A percentile compares a stretch with the other conserved stretches of the same genome.
These are phyloP conservation scores for Nectriaceae sp. DNA, from an alignment of 2,329 filamentous ascomycete genomes.

Conservation along the genomic window DNA sequence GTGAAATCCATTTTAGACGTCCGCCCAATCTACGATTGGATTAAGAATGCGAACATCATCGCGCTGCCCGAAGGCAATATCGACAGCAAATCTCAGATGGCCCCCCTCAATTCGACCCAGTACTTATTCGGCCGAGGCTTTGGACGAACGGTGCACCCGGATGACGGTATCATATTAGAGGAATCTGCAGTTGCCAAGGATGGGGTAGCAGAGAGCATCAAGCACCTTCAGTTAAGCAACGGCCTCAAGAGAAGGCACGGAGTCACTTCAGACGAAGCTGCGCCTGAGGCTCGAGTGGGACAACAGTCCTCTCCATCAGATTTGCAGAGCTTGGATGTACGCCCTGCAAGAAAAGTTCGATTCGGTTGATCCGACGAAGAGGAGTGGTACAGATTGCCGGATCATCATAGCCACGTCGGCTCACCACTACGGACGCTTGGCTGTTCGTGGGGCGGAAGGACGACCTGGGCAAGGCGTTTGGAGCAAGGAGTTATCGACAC, in stretches of 20 bases:
- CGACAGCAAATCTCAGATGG: conserved; percentile 50
- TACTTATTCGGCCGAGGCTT: conserved; percentile 54
- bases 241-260: conserved; percentile 28
- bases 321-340: conserved; percentile 20
- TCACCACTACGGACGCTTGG: too few species aligned
- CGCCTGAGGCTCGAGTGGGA: conserved; percentile 7
- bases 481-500: too few species aligned
- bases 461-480: background rate
- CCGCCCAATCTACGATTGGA: conserved; percentile 59
- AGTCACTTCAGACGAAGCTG: conserved; percentile 13
- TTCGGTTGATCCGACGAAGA: conserved; percentile 27
- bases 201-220: conserved; percentile 5
- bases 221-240: conserved; percentile 13
- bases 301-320: conserved; percentile 10
- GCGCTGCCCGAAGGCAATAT: conserved; percentile 27
- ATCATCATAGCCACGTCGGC: background rate
- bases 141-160: conserved; percentile 42
- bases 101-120: conserved; percentile 46
- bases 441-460: too few species aligned
- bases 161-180: conserved; percentile 45
- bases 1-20: conserved; percentile 61
- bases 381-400: conserved; percentile 4
- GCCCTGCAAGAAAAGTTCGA: conserved; percentile 35
- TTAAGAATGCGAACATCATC: conserved; percentile 52
- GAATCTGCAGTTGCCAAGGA: conserved; percentile 19